Conservation (phyloP, 257 asterid species). For the Salvia splendens region DNA sequence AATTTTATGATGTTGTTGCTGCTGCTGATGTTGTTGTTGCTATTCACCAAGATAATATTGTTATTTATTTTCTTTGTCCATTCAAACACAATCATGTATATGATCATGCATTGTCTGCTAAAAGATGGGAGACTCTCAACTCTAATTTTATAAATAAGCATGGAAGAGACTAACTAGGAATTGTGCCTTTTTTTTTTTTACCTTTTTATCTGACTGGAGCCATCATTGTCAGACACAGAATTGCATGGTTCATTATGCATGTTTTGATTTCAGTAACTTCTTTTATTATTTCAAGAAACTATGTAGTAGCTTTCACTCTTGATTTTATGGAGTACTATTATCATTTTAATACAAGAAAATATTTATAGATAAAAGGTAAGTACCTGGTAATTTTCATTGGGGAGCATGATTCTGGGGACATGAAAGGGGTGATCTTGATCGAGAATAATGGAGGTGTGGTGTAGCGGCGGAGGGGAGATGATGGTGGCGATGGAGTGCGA, state of each 20-base stretch:
- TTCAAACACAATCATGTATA: slow-evolving; percentile 54
- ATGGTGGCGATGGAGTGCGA: slow-evolving; percentile 81
- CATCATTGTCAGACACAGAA: slow-evolving; percentile 28
- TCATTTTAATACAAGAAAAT: not conserved
- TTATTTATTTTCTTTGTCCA: not conserved
- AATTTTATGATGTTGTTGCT: slow-evolving; percentile 64
- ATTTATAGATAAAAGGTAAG: too few species aligned
- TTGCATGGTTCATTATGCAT: slow-evolving; percentile 29
- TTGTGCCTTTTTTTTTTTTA: not conserved
- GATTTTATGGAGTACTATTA: not conserved
- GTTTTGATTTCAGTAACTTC: slow-evolving; percentile 9
- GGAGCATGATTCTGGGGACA: slow-evolving; percentile 67
- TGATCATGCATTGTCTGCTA: slow-evolving; percentile 77
- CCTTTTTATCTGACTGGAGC: slow-evolving; percentile 24
- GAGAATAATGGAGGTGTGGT: slow-evolving; percentile 68
- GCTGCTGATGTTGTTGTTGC: slow-evolving; percentile 36
- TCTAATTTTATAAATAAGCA: slow-evolving; percentile 31
- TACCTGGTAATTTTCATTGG: slow-evolving; percentile 71
- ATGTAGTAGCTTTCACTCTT: not conserved
- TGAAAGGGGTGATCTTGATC: slow-evolving; percentile 72
- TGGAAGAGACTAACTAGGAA: slow-evolving; percentile 27
- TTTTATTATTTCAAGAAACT: slow-evolving; percentile 9
- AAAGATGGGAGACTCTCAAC: slow-evolving; percentile 35
- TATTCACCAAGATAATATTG: not conserved
- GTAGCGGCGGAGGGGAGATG: slow-evolving; percentile 69